Conservation (phyloP, 1,284 basidiomycete species). For the Trametes hirsuta region DNA sequence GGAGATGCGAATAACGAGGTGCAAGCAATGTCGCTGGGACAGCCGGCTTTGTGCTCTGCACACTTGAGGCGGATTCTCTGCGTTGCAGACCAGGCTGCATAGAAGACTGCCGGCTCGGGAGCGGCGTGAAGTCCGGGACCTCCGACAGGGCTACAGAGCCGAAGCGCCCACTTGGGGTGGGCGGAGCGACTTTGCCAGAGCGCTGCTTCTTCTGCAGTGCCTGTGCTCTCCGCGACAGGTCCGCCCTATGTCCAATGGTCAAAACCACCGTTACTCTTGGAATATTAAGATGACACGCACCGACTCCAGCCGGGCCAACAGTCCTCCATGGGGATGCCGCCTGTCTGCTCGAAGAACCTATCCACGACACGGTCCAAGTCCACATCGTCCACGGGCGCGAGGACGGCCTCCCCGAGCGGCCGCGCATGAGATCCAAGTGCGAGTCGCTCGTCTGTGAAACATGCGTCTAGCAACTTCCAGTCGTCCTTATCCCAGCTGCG, state of each 20-base stretch:
- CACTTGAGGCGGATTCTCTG: slow-evolving; percentile 7
- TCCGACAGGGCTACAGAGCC: slow-evolving; percentile 33
- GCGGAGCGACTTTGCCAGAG: slow-evolving; percentile 56
- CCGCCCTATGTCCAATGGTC: slow-evolving; percentile 44
- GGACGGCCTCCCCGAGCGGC: slow-evolving; percentile 18
- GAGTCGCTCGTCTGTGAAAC: slow-evolving; percentile 71
- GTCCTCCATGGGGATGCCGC: slow-evolving; percentile 16
- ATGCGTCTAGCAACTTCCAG: slow-evolving; percentile 75
- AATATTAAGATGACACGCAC: slow-evolving; percentile 39
- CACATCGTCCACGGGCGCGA: slow-evolving; percentile 23
- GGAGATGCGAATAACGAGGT: slow-evolving; percentile 58
- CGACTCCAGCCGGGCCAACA: slow-evolving; percentile 46
- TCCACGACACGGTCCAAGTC: slow-evolving; percentile 19
- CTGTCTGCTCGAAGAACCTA: slow-evolving; percentile 22
- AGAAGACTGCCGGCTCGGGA: slow-evolving; percentile 32
- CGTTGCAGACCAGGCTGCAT: slow-evolving; percentile 14
- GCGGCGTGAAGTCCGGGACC: slow-evolving; percentile 55
- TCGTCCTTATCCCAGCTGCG: slow-evolving; percentile 68
- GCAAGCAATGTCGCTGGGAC: slow-evolving; percentile 47
- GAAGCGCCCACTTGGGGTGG: slow-evolving; percentile 39
- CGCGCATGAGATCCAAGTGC: slow-evolving; percentile 40
- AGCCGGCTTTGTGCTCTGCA: slow-evolving; percentile 8
- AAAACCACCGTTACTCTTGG: background rate
- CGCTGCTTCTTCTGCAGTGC: slow-evolving; percentile 68
- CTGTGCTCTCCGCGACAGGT: slow-evolving; percentile 53